These are phyloP conservation scores for Trametes cinnabarina DNA, from an alignment of 768 basidiomycete genomes.

Conservation along the genomic window DNA sequence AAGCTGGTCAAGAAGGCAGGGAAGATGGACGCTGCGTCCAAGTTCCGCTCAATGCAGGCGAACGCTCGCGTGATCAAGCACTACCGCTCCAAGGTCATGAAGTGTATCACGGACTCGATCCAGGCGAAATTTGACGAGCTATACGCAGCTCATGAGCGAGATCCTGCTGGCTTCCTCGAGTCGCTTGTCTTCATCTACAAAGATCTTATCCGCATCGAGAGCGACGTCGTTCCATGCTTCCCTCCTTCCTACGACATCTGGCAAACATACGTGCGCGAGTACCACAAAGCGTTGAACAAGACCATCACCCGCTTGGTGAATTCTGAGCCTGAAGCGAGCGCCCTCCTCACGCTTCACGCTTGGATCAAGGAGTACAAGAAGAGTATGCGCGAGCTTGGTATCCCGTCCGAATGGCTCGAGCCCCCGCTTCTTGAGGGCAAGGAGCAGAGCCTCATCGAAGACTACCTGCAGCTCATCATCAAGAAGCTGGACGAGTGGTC, in stretches of 20 bases:
- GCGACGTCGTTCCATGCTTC: slow-evolving; percentile 87
- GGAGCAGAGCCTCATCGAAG: slow-evolving; percentile 90
- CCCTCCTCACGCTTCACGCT: slow-evolving; percentile 79
- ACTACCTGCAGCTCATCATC: slow-evolving; percentile 91
- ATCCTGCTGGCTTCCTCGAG: slow-evolving; percentile 74
- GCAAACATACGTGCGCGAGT: slow-evolving; percentile 77
- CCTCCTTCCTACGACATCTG: slow-evolving; percentile 91
- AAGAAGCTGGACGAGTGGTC: slow-evolving; percentile 98
- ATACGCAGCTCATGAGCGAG: slow-evolving; percentile 56
- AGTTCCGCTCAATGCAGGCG: slow-evolving; percentile 91
- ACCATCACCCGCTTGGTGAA: slow-evolving; percentile 68
- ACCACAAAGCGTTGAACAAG: slow-evolving; percentile 81
- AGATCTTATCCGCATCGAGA: slow-evolving; percentile 90
- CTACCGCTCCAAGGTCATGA: slow-evolving; percentile 86
- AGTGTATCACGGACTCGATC: slow-evolving; percentile 77
- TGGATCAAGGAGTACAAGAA: slow-evolving; percentile 97
- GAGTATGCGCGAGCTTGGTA: slow-evolving; percentile 90
- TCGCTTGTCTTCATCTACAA: slow-evolving; percentile 89
- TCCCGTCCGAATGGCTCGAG: slow-evolving; percentile 77
- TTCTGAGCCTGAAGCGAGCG: slow-evolving; percentile 83
- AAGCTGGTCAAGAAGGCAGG: slow-evolving; percentile 92
- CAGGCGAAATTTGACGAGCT: slow-evolving; percentile 66
- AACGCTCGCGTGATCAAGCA: slow-evolving; percentile 92
- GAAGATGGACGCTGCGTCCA: slow-evolving; percentile 88
- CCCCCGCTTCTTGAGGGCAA: slow-evolving; percentile 94